Evolutionary conservation across 192 early-diverging fungal species (phyloP), one percentile per base, ranked within the genome.

Genomic region (Gorgonomyces haynaldii): DNA sequence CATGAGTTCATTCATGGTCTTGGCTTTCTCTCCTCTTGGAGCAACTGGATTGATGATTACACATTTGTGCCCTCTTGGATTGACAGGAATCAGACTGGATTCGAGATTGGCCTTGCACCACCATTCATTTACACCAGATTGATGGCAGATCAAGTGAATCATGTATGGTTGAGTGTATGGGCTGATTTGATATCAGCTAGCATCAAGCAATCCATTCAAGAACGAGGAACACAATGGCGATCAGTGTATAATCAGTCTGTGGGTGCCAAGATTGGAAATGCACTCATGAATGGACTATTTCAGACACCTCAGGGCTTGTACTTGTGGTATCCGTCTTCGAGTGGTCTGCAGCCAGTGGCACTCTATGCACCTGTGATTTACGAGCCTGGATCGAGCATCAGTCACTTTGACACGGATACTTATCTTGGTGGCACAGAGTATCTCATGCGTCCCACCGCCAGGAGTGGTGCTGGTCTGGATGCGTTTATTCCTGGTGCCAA

Each of bases 1-100:
- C 67, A 69, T 35, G 67, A 69, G 27, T 46, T 69, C 19, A 36
- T 69, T 16, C 67, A 69, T 35, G 67, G 67, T 20, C 42, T 69
- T n/a, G 67, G 67, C 9, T 69, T 69, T 43, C 42, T 65, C 7
- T 65, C 62, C 20, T 53, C 54, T 21, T 69, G 67, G 67, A 37
- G 42, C 25, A 40, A 26, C 1, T 53, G 43, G 28, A 15, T 8
- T 17, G 32, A 24, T 2, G 16, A 26, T 4, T 20, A 27, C 4
- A 30, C 20, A 12, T 31, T 69, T 26, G 31, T 69, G 4, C 67
- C 67, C 5, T 32, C 49, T 7, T 21, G 39, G 5, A 26, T 51
- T 12, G 23, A 17, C 10, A 15, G 20, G 13, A 26, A 13, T 34
- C 25, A 24, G 13, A 46, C 39, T 31, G 60, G 57, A 7, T 38